These are phyloP conservation scores for Melanomma pulvis-pyrius DNA, from an alignment of 495 filamentous ascomycete genomes.

Conservation along the genomic window DNA sequence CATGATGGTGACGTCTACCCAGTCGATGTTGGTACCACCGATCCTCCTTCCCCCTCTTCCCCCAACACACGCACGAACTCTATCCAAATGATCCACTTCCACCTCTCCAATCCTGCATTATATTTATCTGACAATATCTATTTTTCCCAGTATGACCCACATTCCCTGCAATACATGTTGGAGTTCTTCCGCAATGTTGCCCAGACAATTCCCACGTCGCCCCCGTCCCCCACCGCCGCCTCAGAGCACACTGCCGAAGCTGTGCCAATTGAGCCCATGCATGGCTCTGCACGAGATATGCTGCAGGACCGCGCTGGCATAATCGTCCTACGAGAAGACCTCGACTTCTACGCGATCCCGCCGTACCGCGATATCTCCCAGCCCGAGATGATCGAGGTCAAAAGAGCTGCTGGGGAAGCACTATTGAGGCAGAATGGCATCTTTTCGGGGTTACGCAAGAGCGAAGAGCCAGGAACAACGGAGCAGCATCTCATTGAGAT, in stretches of 20 bases:
- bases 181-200: conserved; percentile 97
- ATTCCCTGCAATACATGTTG: conserved; percentile 97
- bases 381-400: conserved; percentile 92
- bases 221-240: conserved; percentile 56
- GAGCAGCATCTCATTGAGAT: conserved; percentile 99
- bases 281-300: conserved; percentile 73
- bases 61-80: conserved; percentile 46
- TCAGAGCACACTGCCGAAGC: conserved; percentile 55
- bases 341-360: conserved; percentile 98
- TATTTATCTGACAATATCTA: conserved; percentile 60
- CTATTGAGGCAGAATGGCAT: conserved; percentile 91
- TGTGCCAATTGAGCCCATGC: conserved; percentile 68
- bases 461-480: conserved; percentile 93
- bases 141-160: conserved; percentile 83
- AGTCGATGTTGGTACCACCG: conserved; percentile 78
- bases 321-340: conserved; percentile 93
- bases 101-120: conserved; percentile 53
- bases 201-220: conserved; percentile 81
- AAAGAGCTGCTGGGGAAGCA: conserved; percentile 85
- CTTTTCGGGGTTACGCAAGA: conserved; percentile 90
- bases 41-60: conserved; percentile 38
- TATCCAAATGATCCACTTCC: conserved; percentile 38
- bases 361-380: conserved; percentile 81
- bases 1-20: conserved; percentile 92
- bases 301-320: conserved; percentile 90